Conservation (phyloP, 441 rosid species). For the Aquilaria agallochum region DNA sequence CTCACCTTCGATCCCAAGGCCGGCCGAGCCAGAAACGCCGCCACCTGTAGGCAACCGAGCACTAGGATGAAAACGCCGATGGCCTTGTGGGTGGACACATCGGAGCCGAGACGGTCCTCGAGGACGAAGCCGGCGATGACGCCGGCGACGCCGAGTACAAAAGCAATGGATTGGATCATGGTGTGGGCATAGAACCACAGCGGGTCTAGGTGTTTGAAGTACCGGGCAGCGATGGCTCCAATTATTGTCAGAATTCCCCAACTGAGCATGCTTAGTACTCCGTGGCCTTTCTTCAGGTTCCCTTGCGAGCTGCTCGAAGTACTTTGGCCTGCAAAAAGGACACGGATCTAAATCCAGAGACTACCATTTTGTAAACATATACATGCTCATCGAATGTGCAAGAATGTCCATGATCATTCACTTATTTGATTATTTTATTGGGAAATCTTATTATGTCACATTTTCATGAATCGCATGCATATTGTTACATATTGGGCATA, state of each 20-base stretch:
- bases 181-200: constrained; percentile 66
- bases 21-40: constrained; percentile 64
- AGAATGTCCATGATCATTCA: too few species aligned
- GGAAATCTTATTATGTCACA: too few species aligned
- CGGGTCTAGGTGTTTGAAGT: constrained; percentile 56
- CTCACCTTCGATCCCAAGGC: constrained; percentile 47
- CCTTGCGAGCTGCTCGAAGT: constrained; percentile 17
- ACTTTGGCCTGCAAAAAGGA: constrained; percentile 28
- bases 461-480: too few species aligned
- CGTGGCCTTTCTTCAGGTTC: constrained; percentile 60
- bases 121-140: constrained; percentile 54
- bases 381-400: too few species aligned
- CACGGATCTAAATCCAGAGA: background rate
- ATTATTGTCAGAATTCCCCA: constrained; percentile 73
- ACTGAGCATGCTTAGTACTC: constrained; percentile 62
- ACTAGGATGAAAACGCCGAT: constrained; percentile 68
- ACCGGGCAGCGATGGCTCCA: constrained; percentile 60
- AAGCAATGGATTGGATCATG: constrained; percentile 52
- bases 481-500: too few species aligned
- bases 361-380: too few species aligned
- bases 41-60: constrained; percentile 71
- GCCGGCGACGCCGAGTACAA: constrained; percentile 48
- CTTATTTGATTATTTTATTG: too few species aligned
- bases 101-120: constrained; percentile 31
- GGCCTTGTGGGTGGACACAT: constrained; percentile 56